These are phyloP conservation scores for Cerioporus squamosus DNA, from an alignment of 1,284 basidiomycete genomes.

Conservation along the genomic window DNA sequence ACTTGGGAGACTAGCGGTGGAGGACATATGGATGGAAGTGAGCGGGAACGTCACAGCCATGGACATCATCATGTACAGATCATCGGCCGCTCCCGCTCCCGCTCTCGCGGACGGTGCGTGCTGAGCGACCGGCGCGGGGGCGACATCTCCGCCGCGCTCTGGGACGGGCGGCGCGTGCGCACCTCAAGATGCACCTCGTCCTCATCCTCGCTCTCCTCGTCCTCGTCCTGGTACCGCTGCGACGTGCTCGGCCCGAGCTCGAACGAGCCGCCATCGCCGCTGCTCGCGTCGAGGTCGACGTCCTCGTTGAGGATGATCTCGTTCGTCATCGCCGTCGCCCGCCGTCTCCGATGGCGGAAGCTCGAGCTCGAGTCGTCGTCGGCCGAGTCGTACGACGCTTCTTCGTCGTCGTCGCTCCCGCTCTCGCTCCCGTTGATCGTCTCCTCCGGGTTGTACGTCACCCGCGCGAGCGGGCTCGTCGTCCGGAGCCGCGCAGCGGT, in stretches of 20 bases:
- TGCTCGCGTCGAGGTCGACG: conserved; percentile 16
- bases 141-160: conserved; percentile 27
- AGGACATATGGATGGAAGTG: neutral
- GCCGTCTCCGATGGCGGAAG: neutral
- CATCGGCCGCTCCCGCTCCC: conserved; percentile 24
- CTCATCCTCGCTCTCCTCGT: conserved; percentile 34
- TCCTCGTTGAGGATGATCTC: conserved; percentile 11
- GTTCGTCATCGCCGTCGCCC: neutral
- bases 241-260: conserved; percentile 35
- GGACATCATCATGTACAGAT: conserved; percentile 26
- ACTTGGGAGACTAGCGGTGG: too few species aligned
- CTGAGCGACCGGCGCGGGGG: conserved; percentile 25
- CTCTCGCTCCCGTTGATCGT: conserved; percentile 19
- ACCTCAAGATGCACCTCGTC: conserved; percentile 34
- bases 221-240: conserved; percentile 41
- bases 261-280: conserved; percentile 7
- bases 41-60: neutral
- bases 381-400: conserved; percentile 17
- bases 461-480: conserved; percentile 45
- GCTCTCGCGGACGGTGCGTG: conserved; percentile 18
- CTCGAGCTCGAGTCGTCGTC: conserved; percentile 27
- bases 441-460: conserved; percentile 33
- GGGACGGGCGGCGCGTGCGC: conserved; percentile 33
- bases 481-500: conserved; percentile 34
- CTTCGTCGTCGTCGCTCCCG: conserved; percentile 28